Evolutionary conservation across 257 asterid genomes (phyloP).

Genomic region (Rauvolfia tetraphylla): DNA sequence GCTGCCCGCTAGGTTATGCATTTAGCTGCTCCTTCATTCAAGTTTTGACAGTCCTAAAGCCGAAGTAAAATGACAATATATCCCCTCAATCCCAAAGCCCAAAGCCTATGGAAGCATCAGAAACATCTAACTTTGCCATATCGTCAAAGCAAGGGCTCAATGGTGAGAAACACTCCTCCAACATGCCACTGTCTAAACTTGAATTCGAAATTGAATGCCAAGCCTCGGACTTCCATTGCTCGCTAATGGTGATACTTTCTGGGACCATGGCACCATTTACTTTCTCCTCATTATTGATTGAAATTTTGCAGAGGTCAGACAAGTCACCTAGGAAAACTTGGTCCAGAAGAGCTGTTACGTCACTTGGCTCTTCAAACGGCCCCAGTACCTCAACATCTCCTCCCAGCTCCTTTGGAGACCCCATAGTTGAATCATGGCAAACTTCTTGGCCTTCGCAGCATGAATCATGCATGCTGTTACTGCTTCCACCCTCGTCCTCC

Average conservation of each 20-base stretch:
- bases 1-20: no score
- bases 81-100: constrained; percentile 31
- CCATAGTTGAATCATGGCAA: constrained; percentile 6
- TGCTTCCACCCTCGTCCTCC: neutral
- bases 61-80: constrained; percentile 28
- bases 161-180: constrained; percentile 35
- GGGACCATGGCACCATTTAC: constrained; percentile 3
- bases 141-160: constrained; percentile 29
- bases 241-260: neutral
- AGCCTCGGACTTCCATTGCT: constrained; percentile 13
- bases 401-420: constrained; percentile 13
- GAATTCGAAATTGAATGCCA: constrained; percentile 1
- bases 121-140: constrained; percentile 18
- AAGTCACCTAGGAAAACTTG: constrained; percentile 16
- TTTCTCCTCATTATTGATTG: constrained; percentile 8
- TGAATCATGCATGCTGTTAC: neutral
- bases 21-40: neutral
- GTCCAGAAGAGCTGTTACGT: constrained; percentile 26
- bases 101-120: constrained; percentile 16
- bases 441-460: constrained; percentile 1
- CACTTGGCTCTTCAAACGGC: constrained; percentile 17
- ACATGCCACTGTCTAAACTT: neutral
- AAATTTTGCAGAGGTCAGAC: constrained; percentile 13
- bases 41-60: constrained; percentile 18
- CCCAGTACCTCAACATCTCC: constrained; percentile 15